Conservation (phyloP, 2,329 filamentous ascomycete species). For the Phialophora verrucosa region DNA sequence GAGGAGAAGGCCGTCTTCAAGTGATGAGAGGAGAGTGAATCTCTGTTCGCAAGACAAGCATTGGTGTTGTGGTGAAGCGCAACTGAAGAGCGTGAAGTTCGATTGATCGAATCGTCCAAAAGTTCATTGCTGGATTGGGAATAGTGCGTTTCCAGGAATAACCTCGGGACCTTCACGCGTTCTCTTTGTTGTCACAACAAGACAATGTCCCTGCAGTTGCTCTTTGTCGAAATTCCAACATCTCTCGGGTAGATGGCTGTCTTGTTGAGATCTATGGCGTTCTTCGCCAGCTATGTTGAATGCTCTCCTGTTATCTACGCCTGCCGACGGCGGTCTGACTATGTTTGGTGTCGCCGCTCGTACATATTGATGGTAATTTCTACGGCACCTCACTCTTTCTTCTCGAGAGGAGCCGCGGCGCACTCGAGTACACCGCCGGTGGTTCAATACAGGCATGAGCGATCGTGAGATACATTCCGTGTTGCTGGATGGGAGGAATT, state of each 20-base stretch:
- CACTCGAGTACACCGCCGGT: not conserved
- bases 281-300: not conserved
- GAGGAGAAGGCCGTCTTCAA: not conserved
- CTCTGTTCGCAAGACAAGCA: not conserved
- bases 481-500: not conserved
- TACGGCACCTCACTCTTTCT: not conserved
- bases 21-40: not conserved
- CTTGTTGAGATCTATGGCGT: not conserved
- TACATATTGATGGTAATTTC: not conserved
- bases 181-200: not conserved
- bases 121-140: slow-evolving; percentile 1
- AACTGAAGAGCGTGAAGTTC: not conserved
- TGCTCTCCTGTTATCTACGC: not conserved
- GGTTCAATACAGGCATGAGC: not conserved
- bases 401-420: not conserved
- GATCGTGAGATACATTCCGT: not conserved
- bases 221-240: not conserved
- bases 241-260: not conserved
- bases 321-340: not conserved
- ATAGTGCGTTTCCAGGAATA: not conserved
- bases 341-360: not conserved
- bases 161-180: not conserved
- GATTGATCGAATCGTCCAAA: not conserved
- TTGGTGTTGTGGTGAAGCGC: slow-evolving; percentile 2
- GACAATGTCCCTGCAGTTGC: too few relatives aligned